Evolutionary conservation across 129 eudicot species (phyloP).

Genomic region (Pulicaria dysenterica): DNA sequence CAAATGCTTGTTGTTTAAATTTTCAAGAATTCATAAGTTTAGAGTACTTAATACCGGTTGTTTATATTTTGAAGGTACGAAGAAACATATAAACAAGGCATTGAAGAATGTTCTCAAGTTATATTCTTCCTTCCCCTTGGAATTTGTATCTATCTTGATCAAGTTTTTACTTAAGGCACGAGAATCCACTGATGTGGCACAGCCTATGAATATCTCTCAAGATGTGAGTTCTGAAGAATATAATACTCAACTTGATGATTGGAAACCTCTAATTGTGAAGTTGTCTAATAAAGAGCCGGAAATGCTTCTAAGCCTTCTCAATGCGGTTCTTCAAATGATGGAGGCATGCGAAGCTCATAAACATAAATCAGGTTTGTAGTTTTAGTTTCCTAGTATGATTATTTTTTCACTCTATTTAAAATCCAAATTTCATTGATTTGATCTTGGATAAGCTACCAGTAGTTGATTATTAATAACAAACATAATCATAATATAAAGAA

Average conservation of each 20-base stretch:
- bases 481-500: no score
- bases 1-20: no score
- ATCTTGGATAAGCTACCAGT: no score
- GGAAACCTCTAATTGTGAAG: conserved; percentile 71
- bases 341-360: conserved; percentile 44
- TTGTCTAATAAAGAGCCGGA: conserved; percentile 77
- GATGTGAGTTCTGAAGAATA: conserved; percentile 12
- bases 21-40: background rate
- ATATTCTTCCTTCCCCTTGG: conserved; percentile 69
- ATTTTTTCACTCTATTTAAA: no score
- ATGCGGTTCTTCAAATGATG: conserved; percentile 64
- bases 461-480: no score
- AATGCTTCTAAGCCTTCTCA: conserved; percentile 64
- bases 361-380: conserved; percentile 41
- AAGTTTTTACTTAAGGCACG: conserved; percentile 62
- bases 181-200: conserved; percentile 43
- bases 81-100: conserved; percentile 54
- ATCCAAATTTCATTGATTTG: no score
- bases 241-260: conserved; percentile 55
- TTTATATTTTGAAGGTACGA: conserved; percentile 53
- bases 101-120: conserved; percentile 55
- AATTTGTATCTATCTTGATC: conserved; percentile 57
- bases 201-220: conserved; percentile 33
- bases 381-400: background rate
- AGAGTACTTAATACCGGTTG: conserved; percentile 1